Conservation (phyloP, 352 stramenopile species). For the Plasmopara halstedii region DNA sequence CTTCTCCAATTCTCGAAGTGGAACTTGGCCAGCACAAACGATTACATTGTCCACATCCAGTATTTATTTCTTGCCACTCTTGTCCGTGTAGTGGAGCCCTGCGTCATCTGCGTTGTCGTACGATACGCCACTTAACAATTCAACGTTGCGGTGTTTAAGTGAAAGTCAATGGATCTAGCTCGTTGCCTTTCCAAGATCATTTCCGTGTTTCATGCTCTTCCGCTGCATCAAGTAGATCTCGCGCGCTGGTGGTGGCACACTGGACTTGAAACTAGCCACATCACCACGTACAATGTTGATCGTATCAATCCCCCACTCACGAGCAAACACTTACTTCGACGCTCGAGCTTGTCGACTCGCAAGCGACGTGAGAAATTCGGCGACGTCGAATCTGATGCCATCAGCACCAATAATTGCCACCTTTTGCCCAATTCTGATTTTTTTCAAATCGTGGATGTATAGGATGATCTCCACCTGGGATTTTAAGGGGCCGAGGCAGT, state of each 20-base stretch:
- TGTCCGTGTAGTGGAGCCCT: slow-evolving; percentile 91
- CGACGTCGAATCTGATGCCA: slow-evolving; percentile 98
- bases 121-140: slow-evolving; percentile 89
- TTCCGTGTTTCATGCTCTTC: slow-evolving; percentile 90
- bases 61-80: slow-evolving; percentile 71
- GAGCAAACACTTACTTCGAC: slow-evolving; percentile 83
- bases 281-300: slow-evolving; percentile 77
- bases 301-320: slow-evolving; percentile 93
- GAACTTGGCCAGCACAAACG: slow-evolving; percentile 93
- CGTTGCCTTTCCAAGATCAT: slow-evolving; percentile 92
- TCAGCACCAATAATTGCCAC: slow-evolving; percentile 95
- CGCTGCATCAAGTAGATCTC: slow-evolving; percentile 93
- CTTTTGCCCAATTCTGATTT: slow-evolving; percentile 85
- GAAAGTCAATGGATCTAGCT: slow-evolving; percentile 95
- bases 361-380: slow-evolving; percentile 88
- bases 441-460: slow-evolving; percentile 95
- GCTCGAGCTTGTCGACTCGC: slow-evolving; percentile 55
- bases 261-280: slow-evolving; percentile 46
- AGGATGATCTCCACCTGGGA: slow-evolving; percentile 84
- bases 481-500: slow-evolving; percentile 78
- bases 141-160: slow-evolving; percentile 86
- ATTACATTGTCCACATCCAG: slow-evolving; percentile 95
- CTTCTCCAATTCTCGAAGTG: slow-evolving; percentile 83
- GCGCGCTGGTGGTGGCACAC: slow-evolving; percentile 37
- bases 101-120: slow-evolving; percentile 94